Base-by-base conservation (phyloP, 2,329 filamentous ascomycete genomes). In the Venturia oleaginea region DNA sequence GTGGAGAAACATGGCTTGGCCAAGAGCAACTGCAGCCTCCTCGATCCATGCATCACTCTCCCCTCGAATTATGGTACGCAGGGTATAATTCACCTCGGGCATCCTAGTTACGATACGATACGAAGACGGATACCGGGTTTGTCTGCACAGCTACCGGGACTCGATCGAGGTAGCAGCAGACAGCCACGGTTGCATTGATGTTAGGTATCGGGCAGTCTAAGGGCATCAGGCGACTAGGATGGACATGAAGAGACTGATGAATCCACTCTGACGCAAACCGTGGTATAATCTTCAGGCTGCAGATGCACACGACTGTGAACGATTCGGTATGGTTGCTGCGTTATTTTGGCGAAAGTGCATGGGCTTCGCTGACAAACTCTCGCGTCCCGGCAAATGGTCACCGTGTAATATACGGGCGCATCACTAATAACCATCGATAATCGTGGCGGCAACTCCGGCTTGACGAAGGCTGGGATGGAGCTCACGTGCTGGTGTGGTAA, bases 391-490 rank as follows among this genome's bases (percentile, higher is more conserved):
- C 43, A 22, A 13, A 43, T n/a, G 42, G 42, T 17, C 15, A 17
- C 34, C 34, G 10, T 37, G 40, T 15, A 42, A 3, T 42, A 15
- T 19, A 6, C 48, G 6, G 10, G 48, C 11, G 24, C 27, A 55
- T 55, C 48, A 55, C 48, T 55, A 55, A 55, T 55, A 17, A 34
- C 51, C 30, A 34, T 57, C 17, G 7, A n/a, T 57, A 57, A 57
- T 34, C 3, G 27, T 6, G 38, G 51, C 51, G 51, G 51, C 30
- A 57, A 57, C n/a, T 32, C 11, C 51, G 51, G 51, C 51, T 57
- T n/a, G 30, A 11, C 17, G 30, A 17, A 15, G 51, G 15, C 27
- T 57, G 51, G 51, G 7, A 46, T 46, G 48, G 24, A 8, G 13
- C 51, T 57, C 51, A 57, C 51, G 51, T 34, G 51, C 17, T 13